These are phyloP conservation scores for Neonectria coccinea DNA, from an alignment of 2,329 filamentous ascomycete genomes.

Conservation along the genomic window DNA sequence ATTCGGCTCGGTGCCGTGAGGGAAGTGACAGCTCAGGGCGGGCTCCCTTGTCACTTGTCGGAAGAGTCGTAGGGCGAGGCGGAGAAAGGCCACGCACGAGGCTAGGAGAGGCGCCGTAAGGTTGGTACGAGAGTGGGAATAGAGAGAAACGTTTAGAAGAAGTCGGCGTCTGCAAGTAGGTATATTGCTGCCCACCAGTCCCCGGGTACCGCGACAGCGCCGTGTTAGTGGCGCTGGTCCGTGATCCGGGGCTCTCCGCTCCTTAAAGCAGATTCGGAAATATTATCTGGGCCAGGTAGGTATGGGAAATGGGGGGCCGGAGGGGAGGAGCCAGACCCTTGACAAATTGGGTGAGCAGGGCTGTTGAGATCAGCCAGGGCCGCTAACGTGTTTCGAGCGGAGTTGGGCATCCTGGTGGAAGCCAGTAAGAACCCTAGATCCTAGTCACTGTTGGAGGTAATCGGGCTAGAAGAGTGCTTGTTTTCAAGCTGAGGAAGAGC, in stretches of 20 bases:
- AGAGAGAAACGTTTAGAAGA: constrained; percentile 41
- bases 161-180: constrained; percentile 46
- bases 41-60: constrained; percentile 33
- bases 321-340: constrained; percentile 53
- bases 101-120: constrained; percentile 44
- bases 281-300: constrained; percentile 59
- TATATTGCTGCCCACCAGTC: constrained; percentile 50
- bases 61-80: constrained; percentile 38
- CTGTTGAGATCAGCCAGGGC: constrained; percentile 55
- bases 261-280: constrained; percentile 62
- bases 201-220: constrained; percentile 48
- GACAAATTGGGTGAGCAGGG: constrained; percentile 51
- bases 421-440: constrained; percentile 44
- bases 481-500: constrained; percentile 33
- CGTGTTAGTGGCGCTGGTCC: constrained; percentile 51
- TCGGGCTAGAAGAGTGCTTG: constrained; percentile 39
- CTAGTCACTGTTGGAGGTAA: constrained; percentile 36
- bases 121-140: constrained; percentile 44
- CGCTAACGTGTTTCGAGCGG: constrained; percentile 57
- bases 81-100: constrained; percentile 43
- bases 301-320: constrained; percentile 52
- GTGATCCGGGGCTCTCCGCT: constrained; percentile 59
- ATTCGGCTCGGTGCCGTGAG: constrained; percentile 12
- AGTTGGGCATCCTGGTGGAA: constrained; percentile 50
- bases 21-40: constrained; percentile 14